These are phyloP conservation scores for Blastocystis sp. DNA, from an alignment of 352 stramenopile genomes.

Conservation along the genomic window DNA sequence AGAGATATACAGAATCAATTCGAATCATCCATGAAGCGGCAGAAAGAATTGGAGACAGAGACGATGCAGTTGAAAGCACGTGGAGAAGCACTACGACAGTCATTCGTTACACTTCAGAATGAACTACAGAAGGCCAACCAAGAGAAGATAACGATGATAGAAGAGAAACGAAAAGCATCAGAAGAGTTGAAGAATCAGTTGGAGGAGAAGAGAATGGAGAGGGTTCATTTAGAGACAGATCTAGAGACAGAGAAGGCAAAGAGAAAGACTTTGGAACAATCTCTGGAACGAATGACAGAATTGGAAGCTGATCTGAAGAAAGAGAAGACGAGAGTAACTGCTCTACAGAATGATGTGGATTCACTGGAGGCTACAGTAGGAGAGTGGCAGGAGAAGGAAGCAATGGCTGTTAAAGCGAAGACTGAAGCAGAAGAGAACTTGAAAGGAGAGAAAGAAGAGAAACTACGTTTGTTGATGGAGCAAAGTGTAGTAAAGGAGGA, in stretches of 20 bases:
- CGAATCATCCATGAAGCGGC: neutral
- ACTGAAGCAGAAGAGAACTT: neutral
- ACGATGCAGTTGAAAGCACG: neutral
- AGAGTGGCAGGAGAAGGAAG: neutral
- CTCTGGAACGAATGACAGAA: neutral
- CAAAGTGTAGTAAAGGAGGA: slow-evolving; percentile 14
- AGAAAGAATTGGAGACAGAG: neutral
- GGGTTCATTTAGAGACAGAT: neutral
- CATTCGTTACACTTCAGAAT: neutral
- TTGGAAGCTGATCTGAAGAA: neutral
- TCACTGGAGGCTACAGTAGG: neutral
- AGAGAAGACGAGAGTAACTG: neutral
- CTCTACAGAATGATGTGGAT: neutral
- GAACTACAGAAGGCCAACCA: neutral
- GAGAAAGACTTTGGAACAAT: neutral
- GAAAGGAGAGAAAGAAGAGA: neutral
- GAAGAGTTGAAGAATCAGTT: neutral
- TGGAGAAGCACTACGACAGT: neutral
- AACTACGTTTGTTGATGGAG: neutral
- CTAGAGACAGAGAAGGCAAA: neutral
- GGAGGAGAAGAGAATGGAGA: neutral
- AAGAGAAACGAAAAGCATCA: neutral
- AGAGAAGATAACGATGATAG: neutral
- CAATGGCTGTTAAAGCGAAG: neutral
- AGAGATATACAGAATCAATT: neutral